Evolutionary conservation across 495 filamentous ascomycete species (phyloP).

Genomic region (Hypoxylon crocopeplum): DNA sequence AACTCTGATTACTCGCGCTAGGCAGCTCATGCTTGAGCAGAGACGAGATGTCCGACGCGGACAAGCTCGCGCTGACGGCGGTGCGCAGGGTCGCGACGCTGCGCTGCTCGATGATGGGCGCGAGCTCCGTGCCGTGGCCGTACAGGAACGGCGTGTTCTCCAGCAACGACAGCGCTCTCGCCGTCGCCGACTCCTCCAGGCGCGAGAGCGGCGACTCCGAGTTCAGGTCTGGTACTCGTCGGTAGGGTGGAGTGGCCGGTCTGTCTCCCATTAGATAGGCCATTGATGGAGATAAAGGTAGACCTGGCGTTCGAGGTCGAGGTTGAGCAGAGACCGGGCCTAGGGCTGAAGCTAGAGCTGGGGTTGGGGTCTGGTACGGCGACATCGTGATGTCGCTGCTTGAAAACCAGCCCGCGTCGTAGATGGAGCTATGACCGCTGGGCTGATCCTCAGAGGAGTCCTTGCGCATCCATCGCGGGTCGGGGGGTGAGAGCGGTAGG

Average conservation of each 20-base stretch:
- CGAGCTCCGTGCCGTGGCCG: slow-evolving; percentile 48
- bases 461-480: slow-evolving; percentile 38
- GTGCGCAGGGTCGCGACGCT: slow-evolving; percentile 42
- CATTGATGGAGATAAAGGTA: too few species aligned
- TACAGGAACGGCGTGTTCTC: slow-evolving; percentile 45
- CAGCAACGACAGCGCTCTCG: too few species aligned
- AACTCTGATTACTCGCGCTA: slow-evolving; percentile 11
- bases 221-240: slow-evolving; percentile 19
- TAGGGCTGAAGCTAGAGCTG: slow-evolving; percentile 2
- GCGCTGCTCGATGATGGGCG: slow-evolving; percentile 50
- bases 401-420: slow-evolving; percentile 44
- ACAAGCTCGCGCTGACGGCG: slow-evolving; percentile 19
- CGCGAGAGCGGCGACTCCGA: slow-evolving; percentile 34
- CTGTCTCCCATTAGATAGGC: too few species aligned
- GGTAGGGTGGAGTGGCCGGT: slow-evolving; percentile 23
- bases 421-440: slow-evolving; percentile 47
- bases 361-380: slow-evolving; percentile 32
- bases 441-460: slow-evolving; percentile 47
- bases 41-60: slow-evolving; percentile 38
- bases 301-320: too few species aligned
- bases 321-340: neutral
- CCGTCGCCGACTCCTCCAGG: slow-evolving; percentile 1
- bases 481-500: slow-evolving; percentile 11
- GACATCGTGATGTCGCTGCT: slow-evolving; percentile 31
- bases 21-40: slow-evolving; percentile 37